Conservation (phyloP, 805 yeast genomes). For the Blastobotrys muscicola region DNA sequence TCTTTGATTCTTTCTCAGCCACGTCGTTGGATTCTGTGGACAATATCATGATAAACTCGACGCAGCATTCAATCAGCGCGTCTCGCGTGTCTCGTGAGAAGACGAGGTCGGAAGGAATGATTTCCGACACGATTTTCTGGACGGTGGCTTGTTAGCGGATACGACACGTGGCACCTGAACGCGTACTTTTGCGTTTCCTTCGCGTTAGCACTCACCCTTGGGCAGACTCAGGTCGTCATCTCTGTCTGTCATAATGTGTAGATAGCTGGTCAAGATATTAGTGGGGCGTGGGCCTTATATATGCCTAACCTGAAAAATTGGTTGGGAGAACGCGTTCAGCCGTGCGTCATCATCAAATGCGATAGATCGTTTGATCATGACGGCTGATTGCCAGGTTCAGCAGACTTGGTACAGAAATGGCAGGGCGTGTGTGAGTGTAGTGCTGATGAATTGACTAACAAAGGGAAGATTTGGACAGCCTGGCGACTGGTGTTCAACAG, state of each 20-base stretch:
- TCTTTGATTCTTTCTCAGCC: constrained; percentile 92
- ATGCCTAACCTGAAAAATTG: constrained; percentile 1
- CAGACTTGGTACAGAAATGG: too few relatives aligned
- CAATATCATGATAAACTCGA: constrained; percentile 89
- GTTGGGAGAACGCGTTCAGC: constrained; percentile 1
- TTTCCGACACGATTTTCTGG: constrained; percentile 86
- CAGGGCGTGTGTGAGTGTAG: too few relatives aligned
- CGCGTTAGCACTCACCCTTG: constrained; percentile 10
- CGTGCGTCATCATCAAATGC: not conserved
- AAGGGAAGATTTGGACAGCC: too few relatives aligned
- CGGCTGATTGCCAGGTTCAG: too few relatives aligned
- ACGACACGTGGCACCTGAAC: not conserved
- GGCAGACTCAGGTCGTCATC: constrained; percentile 30
- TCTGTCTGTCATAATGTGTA: constrained; percentile 10
- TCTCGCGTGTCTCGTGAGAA: constrained; percentile 92
- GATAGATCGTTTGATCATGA: too few relatives aligned
- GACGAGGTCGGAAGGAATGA: constrained; percentile 77
- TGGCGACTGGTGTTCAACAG: too few relatives aligned
- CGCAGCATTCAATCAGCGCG: constrained; percentile 90
- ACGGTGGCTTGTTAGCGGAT: constrained; percentile 64
- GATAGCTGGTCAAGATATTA: too few relatives aligned
- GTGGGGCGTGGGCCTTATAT: not conserved
- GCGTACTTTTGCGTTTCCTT: not conserved
- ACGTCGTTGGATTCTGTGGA: constrained; percentile 92
- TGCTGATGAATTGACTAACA: too few relatives aligned